phyloP scores from a whole-genome alignment of 169 alveolate species.

The Plasmodium falciparum region DNA sequence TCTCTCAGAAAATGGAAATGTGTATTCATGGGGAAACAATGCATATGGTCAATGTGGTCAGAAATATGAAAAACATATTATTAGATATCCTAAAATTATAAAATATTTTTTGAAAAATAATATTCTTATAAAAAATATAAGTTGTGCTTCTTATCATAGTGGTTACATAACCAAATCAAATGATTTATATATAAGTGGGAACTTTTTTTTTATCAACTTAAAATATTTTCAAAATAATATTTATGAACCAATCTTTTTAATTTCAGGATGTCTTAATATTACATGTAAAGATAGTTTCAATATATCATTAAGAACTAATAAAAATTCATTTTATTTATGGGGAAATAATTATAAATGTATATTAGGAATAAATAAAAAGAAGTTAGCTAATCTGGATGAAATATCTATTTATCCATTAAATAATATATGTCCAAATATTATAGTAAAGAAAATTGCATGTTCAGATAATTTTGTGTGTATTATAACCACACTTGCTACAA shows the following conservation, averaged over 20 bases:
- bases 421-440: conserved; percentile 29
- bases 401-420: conserved; percentile 68
- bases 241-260: conserved; percentile 77
- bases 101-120: conserved; percentile 69
- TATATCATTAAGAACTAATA: conserved; percentile 27
- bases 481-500: conserved; percentile 22
- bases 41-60: conserved; percentile 74
- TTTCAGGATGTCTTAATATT: conserved; percentile 71
- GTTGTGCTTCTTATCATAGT: conserved; percentile 77
- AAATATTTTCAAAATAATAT: conserved; percentile 79
- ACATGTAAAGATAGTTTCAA: conserved; percentile 61
- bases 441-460: conserved; percentile 73
- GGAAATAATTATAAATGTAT: conserved; percentile 73
- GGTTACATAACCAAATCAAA: conserved; percentile 39
- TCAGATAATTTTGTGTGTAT: conserved; percentile 75
- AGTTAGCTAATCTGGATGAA: conserved; percentile 69
- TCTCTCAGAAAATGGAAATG: conserved; percentile 84
- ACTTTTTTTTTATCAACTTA: conserved; percentile 76
- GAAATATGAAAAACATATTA: conserved; percentile 43
- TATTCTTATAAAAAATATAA: conserved; percentile 50
- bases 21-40: conserved; percentile 86
- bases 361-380: conserved; percentile 70
- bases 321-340: conserved; percentile 63
- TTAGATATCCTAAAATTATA: conserved; percentile 74
- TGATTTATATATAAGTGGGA: conserved; percentile 78